These are phyloP conservation scores for Chlorella sorokiniana DNA, from an alignment of 139 green algal genomes.

Conservation along the genomic window DNA sequence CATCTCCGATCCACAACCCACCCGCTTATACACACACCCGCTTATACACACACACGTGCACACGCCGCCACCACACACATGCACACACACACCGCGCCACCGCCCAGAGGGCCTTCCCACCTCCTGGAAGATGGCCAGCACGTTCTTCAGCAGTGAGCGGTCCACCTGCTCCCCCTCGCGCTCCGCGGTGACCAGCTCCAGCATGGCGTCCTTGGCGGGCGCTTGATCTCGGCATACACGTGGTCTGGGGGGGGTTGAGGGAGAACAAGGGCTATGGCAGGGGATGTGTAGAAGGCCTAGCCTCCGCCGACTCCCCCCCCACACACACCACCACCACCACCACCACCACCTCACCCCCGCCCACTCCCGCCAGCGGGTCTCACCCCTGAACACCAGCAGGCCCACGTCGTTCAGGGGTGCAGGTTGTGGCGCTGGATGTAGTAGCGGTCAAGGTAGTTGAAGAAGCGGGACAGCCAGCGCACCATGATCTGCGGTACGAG, in stretches of 20 bases:
- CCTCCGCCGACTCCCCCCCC: neutral
- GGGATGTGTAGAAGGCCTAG: neutral
- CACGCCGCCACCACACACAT: no score
- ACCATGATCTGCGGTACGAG: slow-evolving; percentile 83
- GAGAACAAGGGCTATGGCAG: neutral
- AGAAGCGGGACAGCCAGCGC: slow-evolving; percentile 96
- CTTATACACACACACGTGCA: neutral
- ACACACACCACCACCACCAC: neutral
- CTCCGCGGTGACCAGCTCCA: slow-evolving; percentile 86
- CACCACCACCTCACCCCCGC: no score
- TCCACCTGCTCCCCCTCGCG: slow-evolving; percentile 93
- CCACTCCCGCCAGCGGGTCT: neutral
- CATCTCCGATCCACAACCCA: neutral
- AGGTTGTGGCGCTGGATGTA: slow-evolving; percentile 94
- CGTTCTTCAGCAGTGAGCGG: slow-evolving; percentile 89
- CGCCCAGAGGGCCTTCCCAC: slow-evolving; percentile 29
- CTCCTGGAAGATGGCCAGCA: slow-evolving; percentile 97
- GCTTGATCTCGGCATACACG: slow-evolving; percentile 85
- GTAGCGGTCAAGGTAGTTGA: slow-evolving; percentile 99
- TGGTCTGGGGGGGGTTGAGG: slow-evolving; percentile 61
- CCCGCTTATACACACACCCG: neutral
- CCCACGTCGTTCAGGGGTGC: slow-evolving; percentile 92
- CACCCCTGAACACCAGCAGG: slow-evolving; percentile 84
- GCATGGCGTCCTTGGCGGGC: slow-evolving; percentile 72
- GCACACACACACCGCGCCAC: no score